Conservation (phyloP, 2,329 filamentous ascomycete genomes). For the Cercospora citrullina region DNA sequence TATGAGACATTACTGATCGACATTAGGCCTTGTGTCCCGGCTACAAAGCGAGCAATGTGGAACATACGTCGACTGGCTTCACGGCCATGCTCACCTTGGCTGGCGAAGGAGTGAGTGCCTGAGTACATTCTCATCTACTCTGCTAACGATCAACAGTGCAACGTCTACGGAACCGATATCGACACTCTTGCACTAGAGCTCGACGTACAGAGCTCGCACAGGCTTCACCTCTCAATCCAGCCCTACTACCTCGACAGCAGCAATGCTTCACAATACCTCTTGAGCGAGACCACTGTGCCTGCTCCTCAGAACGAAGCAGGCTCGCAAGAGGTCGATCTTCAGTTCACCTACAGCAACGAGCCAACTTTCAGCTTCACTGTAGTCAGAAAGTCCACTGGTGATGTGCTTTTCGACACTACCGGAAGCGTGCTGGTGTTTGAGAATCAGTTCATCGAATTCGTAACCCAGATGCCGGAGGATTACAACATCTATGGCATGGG, state of each 20-base stretch:
- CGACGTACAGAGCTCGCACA: conserved; percentile 52
- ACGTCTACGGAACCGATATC: conserved; percentile 76
- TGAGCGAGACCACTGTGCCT: conserved; percentile 64
- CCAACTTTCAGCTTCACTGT: conserved; percentile 59
- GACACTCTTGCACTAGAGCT: conserved; percentile 66
- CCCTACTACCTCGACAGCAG: conserved; percentile 58
- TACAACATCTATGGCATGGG: conserved; percentile 74
- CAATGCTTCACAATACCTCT: conserved; percentile 53
- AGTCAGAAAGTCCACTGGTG: conserved; percentile 59
- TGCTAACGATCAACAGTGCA: conserved; percentile 49
- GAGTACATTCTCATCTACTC: neutral
- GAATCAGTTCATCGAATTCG: conserved; percentile 76
- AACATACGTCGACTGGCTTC: conserved; percentile 50
- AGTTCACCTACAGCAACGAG: conserved; percentile 58
- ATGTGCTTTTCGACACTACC: conserved; percentile 67
- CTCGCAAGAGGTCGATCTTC: conserved; percentile 50
- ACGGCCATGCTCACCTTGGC: conserved; percentile 55
- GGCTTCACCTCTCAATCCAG: conserved; percentile 69
- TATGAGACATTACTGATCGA: conserved; percentile 7
- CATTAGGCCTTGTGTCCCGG: conserved; percentile 54
- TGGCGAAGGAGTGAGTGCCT: conserved; percentile 44
- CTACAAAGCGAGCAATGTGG: conserved; percentile 56
- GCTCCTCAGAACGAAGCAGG: conserved; percentile 51
- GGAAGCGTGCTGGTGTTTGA: conserved; percentile 69
- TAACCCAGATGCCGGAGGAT: conserved; percentile 63